Percentiles rank a stretch among this genome's conserved stretches.
These are phyloP conservation scores for Axilococcus clingmanii DNA, from an alignment of 139 green algal genomes.

Conservation along the genomic window DNA sequence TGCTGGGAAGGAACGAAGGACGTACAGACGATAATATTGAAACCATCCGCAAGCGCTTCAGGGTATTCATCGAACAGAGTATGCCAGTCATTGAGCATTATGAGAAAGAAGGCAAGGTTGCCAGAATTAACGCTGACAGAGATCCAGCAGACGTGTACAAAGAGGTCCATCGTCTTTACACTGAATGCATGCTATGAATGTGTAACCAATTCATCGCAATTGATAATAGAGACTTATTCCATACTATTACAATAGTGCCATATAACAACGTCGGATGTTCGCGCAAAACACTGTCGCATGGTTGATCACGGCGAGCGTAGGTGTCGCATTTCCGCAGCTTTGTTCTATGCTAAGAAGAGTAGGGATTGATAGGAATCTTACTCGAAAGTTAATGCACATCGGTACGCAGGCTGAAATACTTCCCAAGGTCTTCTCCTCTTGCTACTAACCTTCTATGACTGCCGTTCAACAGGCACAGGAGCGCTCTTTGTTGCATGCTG, in stretches of 20 bases:
- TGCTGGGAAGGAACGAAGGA: constrained; percentile 81
- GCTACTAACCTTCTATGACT: too few species aligned
- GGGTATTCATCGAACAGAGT: constrained; percentile 70
- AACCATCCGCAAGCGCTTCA: constrained; percentile 92
- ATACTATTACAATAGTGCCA: not conserved
- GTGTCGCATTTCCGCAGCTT: too few species aligned
- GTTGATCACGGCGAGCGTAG: too few species aligned
- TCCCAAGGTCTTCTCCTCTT: too few species aligned
- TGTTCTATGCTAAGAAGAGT: too few species aligned
- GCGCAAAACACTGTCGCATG: too few species aligned
- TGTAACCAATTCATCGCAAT: not conserved
- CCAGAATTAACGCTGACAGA: constrained; percentile 41
- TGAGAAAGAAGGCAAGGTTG: constrained; percentile 51
- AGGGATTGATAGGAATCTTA: too few species aligned
- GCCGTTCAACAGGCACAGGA: constrained; percentile 28
- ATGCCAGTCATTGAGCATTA: constrained; percentile 84
- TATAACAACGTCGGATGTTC: too few species aligned
- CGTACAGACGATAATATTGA: constrained; percentile 94
- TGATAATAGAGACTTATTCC: not conserved
- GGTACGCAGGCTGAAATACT: too few species aligned
- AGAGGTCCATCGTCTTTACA: constrained; percentile 37
- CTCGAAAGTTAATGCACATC: too few species aligned
- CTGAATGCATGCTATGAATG: constrained; percentile 1
- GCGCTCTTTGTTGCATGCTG: constrained; percentile 26
- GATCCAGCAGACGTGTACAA: constrained; percentile 47